Conservation (phyloP, 345 rosid species). For the Melaleuca alternifolia region DNA sequence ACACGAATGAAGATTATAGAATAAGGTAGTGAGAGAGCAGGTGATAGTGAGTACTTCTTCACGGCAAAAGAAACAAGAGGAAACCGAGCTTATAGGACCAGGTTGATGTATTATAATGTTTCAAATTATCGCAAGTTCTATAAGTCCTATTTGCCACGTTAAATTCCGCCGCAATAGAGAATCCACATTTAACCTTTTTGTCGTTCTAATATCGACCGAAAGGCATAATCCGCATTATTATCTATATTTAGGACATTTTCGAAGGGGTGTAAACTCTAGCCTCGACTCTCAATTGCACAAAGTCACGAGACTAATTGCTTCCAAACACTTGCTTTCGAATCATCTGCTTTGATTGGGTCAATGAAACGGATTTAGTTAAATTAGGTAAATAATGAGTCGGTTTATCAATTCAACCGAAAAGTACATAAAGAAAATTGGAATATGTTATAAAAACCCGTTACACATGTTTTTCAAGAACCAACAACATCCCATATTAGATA, state of each 20-base stretch:
- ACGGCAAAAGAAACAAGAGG: neutral
- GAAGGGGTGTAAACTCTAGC: neutral
- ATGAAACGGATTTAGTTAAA: neutral
- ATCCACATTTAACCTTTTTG: neutral
- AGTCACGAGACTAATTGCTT: neutral
- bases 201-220: neutral
- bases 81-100: neutral
- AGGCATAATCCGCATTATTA: neutral
- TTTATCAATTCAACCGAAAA: neutral
- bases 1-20: neutral
- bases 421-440: neutral
- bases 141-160: neutral
- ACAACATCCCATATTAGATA: neutral
- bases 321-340: neutral
- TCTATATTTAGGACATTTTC: neutral
- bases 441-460: neutral
- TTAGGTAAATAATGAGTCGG: neutral
- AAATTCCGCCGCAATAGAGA: neutral
- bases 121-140: neutral
- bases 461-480: fast-evolving
- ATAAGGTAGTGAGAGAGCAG: neutral
- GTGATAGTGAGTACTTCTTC: neutral
- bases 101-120: neutral
- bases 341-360: neutral
- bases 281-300: neutral